A percentile compares a stretch with the other conserved stretches of the same genome.
Evolutionary conservation across 1,284 basidiomycete genomes (phyloP).

Genomic region (Rhodotorula sp.): DNA sequence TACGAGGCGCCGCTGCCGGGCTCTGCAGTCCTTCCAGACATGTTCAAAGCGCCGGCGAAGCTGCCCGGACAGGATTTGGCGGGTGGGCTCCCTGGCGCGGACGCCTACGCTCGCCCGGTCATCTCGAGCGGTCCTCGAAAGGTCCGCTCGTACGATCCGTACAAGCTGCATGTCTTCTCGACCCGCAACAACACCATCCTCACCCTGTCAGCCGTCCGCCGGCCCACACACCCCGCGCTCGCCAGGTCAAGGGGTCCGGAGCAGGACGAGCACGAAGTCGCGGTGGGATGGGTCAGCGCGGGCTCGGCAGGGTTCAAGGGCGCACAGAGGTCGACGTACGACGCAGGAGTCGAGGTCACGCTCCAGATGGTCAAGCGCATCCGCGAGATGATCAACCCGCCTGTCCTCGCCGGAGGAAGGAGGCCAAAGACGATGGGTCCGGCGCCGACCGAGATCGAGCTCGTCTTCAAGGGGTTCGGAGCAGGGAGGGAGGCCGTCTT

Average conservation of each 20-base stretch:
- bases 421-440: constrained; percentile 39
- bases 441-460: constrained; percentile 46
- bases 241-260: constrained; percentile 1
- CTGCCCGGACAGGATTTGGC: neutral
- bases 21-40: constrained; percentile 18
- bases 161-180: constrained; percentile 49
- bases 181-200: constrained; percentile 52
- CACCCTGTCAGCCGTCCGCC: constrained; percentile 45
- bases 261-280: constrained; percentile 18
- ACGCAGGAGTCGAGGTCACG: constrained; percentile 50
- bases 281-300: constrained; percentile 39
- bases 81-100: neutral
- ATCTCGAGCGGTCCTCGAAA: neutral
- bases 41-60: constrained; percentile 19
- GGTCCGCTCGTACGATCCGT: constrained; percentile 26
- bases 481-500: constrained; percentile 51
- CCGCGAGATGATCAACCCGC: constrained; percentile 37
- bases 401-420: constrained; percentile 23
- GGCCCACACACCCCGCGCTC: constrained; percentile 20
- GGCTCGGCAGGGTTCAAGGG: constrained; percentile 50
- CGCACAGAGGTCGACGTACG: constrained; percentile 49
- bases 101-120: constrained; percentile 1
- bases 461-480: constrained; percentile 51
- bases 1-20: constrained; percentile 10
- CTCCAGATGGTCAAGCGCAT: constrained; percentile 49